Evolutionary conservation across 192 early-diverging fungal species (phyloP), one percentile per base, ranked within the genome.

Genomic region (Coemansia sp.): DNA sequence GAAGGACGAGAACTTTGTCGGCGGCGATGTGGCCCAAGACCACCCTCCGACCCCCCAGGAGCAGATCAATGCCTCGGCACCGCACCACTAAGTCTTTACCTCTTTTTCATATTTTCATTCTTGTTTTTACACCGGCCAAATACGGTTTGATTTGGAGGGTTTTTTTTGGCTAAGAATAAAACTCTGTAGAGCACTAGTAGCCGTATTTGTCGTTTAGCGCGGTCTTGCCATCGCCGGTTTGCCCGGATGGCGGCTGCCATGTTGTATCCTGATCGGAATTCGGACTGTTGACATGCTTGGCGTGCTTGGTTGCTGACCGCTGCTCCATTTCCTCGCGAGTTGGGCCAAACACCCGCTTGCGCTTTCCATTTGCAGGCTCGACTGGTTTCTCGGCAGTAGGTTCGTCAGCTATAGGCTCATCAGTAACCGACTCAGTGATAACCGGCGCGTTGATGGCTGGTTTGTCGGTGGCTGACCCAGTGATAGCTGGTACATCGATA

Each of bases 201-300:
- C 74, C 74, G 43, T 55, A 58, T 25, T 70, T 77, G 20, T 66
- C 74, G 31, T 77, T 77, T 23, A 77, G 53, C 10, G 60, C 49
- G 35, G 74, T 77, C 22, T 55, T 49, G 1, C 74, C 74, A 9
- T 77, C 75, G 30, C 75, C 75, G 20, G 30, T 61, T 44, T 78
- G 75, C 36, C 48, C 53, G 14, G 44, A 20, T 1, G 75, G 75
- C 8, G 75, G 64, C 40, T 66, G 67, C 75, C 75, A 78, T 31
- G 42, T 44, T 1, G 38, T 34, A 21, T 56, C 53, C 10, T 34
- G 20, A 12, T 53, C 53, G n/a, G 25, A 31, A 11, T 35, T 39
- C 5, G 17, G 7, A 29, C 15, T 35, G 22, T 3, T 6, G 8
- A 5, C 28, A 8, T 5, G 4, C 17, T 39, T 39, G 38, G 38